phyloP scores from a whole-genome alignment of 2,329 filamentous ascomycete genomes.

The Ilyonectria robusta region DNA sequence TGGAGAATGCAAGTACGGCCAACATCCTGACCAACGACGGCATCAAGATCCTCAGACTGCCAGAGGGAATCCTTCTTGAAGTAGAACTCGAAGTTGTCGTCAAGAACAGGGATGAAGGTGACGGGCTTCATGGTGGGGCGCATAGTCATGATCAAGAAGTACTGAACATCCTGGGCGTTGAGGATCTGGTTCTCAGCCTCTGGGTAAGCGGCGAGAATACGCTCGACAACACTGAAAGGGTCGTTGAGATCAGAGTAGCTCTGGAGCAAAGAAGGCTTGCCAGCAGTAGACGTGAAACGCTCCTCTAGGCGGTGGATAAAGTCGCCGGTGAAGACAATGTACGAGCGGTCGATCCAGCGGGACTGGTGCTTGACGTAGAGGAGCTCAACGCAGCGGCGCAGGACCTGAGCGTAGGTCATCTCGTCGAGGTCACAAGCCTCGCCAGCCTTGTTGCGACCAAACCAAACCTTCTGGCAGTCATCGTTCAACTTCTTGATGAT shows the following conservation, averaged over 20 bases:
- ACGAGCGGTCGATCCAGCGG: slow-evolving; percentile 91
- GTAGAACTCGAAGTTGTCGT: slow-evolving; percentile 98
- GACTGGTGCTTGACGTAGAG: slow-evolving; percentile 93
- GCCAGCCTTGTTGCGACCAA: slow-evolving; percentile 86
- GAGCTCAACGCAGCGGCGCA: slow-evolving; percentile 88
- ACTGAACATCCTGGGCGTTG: slow-evolving; percentile 97
- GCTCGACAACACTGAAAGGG: slow-evolving; percentile 83
- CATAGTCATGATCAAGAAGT: slow-evolving; percentile 94
- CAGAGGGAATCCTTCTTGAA: slow-evolving; percentile 99
- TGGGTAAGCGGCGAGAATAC: slow-evolving; percentile 85
- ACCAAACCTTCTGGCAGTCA: slow-evolving; percentile 98
- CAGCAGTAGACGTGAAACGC: slow-evolving; percentile 83
- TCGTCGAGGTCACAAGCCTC: slow-evolving; percentile 90
- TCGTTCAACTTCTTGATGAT: slow-evolving; percentile 97
- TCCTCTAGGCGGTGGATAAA: slow-evolving; percentile 98
- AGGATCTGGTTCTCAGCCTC: slow-evolving; percentile 92
- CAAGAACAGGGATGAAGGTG: slow-evolving; percentile 94
- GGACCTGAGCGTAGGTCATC: slow-evolving; percentile 94
- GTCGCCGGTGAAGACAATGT: slow-evolving; percentile 87
- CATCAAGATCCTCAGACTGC: slow-evolving; percentile 98
- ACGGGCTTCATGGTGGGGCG: slow-evolving; percentile 95
- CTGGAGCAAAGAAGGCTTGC: slow-evolving; percentile 87
- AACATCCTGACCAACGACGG: slow-evolving; percentile 95
- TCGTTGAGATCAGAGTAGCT: slow-evolving; percentile 89
- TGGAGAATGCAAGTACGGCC: slow-evolving; percentile 96